phyloP scores from a whole-genome alignment of 345 rosid genomes.

The Citrus mangshanensis region DNA sequence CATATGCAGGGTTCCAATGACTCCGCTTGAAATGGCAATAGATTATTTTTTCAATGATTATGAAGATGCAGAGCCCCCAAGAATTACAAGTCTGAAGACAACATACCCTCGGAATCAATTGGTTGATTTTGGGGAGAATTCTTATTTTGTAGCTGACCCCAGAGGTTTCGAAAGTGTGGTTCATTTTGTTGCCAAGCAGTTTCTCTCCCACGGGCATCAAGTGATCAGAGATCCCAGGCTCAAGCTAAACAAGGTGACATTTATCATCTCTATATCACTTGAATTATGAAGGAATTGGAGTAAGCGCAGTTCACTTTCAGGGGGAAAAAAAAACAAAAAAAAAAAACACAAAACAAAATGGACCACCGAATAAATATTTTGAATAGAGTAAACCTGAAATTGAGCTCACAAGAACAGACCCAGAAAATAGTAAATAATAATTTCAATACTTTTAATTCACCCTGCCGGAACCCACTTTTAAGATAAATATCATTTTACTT shows the following conservation, averaged over 20 bases:
- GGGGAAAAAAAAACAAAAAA: too few species aligned
- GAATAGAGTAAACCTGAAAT: too few species aligned
- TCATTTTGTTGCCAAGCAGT: slow-evolving; percentile 22
- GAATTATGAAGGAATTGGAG: too few species aligned
- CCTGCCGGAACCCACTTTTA: too few species aligned
- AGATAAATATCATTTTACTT: too few species aligned
- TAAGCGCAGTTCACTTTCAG: too few species aligned
- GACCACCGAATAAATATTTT: too few species aligned
- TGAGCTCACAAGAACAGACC: too few species aligned
- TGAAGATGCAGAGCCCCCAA: slow-evolving; percentile 36
- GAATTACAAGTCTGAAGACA: slow-evolving; percentile 27
- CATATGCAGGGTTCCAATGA: slow-evolving; percentile 19
- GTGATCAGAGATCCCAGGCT: slow-evolving; percentile 26
- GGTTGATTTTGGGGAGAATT: slow-evolving; percentile 20
- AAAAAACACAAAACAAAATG: too few species aligned
- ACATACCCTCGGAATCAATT: slow-evolving; percentile 22
- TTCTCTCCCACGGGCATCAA: slow-evolving; percentile 5
- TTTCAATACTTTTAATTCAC: too few species aligned
- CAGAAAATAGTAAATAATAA: too few species aligned
- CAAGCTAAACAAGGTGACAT: slow-evolving; percentile 27
- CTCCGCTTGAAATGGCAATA: slow-evolving; percentile 35
- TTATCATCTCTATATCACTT: too few species aligned
- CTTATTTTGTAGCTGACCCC: slow-evolving; percentile 26
- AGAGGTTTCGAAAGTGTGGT: slow-evolving; percentile 27
- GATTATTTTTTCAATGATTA: slow-evolving; percentile 31